phyloP scores from a whole-genome alignment of 805 yeast genomes.

The Kuraishia piskuri region DNA sequence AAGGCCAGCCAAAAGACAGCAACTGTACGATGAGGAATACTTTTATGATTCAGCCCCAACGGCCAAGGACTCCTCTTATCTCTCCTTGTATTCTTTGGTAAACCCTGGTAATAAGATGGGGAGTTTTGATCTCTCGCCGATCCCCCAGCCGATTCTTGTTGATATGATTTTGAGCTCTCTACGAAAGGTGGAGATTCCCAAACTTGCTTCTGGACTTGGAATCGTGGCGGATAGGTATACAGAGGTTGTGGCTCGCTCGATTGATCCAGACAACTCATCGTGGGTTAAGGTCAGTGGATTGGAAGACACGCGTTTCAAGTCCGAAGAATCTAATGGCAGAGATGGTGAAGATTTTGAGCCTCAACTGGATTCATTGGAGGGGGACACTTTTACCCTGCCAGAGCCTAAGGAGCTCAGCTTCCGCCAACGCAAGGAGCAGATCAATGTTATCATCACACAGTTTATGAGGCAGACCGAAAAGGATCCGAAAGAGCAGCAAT shows the following conservation, averaged over 20 bases:
- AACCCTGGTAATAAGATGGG: slow-evolving; percentile 50
- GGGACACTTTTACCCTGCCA: slow-evolving; percentile 36
- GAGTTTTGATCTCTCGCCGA: slow-evolving; percentile 57
- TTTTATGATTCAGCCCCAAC: slow-evolving; percentile 22
- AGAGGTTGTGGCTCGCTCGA: slow-evolving; percentile 26
- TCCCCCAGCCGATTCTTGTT: slow-evolving; percentile 57
- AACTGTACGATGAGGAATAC: slow-evolving; percentile 8
- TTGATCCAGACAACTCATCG: neutral
- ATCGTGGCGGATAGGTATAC: slow-evolving; percentile 61
- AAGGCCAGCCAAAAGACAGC: slow-evolving; percentile 7
- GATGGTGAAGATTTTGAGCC: slow-evolving; percentile 15
- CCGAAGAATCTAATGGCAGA: slow-evolving; percentile 4
- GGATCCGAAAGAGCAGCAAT: slow-evolving; percentile 10
- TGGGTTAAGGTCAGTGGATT: neutral
- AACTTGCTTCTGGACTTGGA: slow-evolving; percentile 58
- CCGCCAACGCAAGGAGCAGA: slow-evolving; percentile 48
- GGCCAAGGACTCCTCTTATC: slow-evolving; percentile 39
- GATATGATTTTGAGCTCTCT: slow-evolving; percentile 64
- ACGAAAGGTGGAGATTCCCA: slow-evolving; percentile 38
- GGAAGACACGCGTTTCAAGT: slow-evolving; percentile 10
- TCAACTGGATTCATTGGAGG: slow-evolving; percentile 22
- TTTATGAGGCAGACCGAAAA: slow-evolving; percentile 41
- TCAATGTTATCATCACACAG: slow-evolving; percentile 49
- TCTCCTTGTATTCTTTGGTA: slow-evolving; percentile 60
- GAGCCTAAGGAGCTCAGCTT: slow-evolving; percentile 44